Evolutionary conservation across 305 asterid species (phyloP), one percentile per base, ranked within the genome.

Genomic region (Rubia balearica): DNA sequence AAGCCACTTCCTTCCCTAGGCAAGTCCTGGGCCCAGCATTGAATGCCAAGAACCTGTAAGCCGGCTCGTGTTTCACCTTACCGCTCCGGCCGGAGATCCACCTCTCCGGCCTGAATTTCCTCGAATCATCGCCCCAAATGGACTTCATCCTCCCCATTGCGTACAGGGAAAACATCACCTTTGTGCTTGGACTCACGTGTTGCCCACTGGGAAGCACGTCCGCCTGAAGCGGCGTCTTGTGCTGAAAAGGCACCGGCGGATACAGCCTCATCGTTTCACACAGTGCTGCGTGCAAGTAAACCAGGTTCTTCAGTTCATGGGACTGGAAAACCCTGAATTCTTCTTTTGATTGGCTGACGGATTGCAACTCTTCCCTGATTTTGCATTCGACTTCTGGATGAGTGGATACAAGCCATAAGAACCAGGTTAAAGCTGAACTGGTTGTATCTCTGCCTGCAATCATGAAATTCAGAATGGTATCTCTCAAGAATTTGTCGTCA

Each of bases 21-120:
- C 96, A 90, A 71, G 89, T 88, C 74, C 96, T 81, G 8, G 92
- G 95, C 36, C 96, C 96, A 0, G 96, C 95, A 53, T 87, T 87
- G 57, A 90, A 90, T 12, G 91, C 86, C 80, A 83, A 51, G 81
- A 88, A 90, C 79, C 86, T 88, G 68, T 83, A 88, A 6, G 96
- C 87, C 0, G 97, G 94, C 79, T 88, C 94, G 74, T 87, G 79
- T 14, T 66, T 86, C 36, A 83, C 66, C 7, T 71, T 80, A 7
- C 91, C 90, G 0, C 74, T 68, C 4, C 83, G 85, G 1, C 85
- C 85, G 1, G 87, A 79, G 48, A 88, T 86, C 95, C 88, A 88
- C 53, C 91, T 77, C 71, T 86, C 90, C 2, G 91, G 95, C 79
- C 73, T 81, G 69, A 86, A 88, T 24, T 88, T 79, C 45, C 46